Evolutionary conservation across 23 red algal genomes (phyloP).

Genomic region (Rhodosorus marinus): DNA sequence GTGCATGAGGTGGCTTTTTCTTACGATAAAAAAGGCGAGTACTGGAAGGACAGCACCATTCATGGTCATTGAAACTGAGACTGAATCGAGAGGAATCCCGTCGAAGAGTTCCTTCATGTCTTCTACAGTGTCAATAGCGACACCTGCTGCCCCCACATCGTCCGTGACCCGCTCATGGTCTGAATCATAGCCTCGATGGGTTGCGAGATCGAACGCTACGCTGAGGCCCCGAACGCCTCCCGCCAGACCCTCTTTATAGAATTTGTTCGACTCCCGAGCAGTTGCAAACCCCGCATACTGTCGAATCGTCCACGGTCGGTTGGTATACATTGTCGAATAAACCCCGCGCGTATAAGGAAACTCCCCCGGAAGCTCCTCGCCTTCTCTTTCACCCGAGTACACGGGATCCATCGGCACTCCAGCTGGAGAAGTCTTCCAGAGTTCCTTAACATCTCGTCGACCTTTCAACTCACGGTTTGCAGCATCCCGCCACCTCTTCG

Average conservation of each 20-base stretch:
- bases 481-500: too few species aligned
- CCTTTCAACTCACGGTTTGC: too few species aligned
- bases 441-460: too few species aligned
- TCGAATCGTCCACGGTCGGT: constrained; percentile 20
- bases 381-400: too few species aligned
- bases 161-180: constrained; percentile 20
- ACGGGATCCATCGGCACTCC: too few species aligned
- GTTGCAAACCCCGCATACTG: constrained; percentile 23
- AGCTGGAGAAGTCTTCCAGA: too few species aligned
- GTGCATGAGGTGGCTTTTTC: too few species aligned
- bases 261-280: constrained; percentile 12
- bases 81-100: constrained; percentile 16
- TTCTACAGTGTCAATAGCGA: constrained; percentile 22
- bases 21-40: constrained; percentile 28
- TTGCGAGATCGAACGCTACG: constrained; percentile 33
- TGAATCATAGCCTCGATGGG: constrained; percentile 37
- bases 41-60: constrained; percentile 45
- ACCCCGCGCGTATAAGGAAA: constrained; percentile 9
- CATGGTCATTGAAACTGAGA: constrained; percentile 50
- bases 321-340: constrained; percentile 23
- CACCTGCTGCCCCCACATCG: constrained; percentile 34
- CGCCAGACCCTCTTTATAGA: constrained; percentile 7
- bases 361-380: constrained; percentile 1
- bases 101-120: constrained; percentile 29
- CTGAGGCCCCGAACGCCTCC: constrained; percentile 15